Evolutionary conservation across 1,284 basidiomycete species (phyloP).

Genomic region (Rhizopogon hawkerae): DNA sequence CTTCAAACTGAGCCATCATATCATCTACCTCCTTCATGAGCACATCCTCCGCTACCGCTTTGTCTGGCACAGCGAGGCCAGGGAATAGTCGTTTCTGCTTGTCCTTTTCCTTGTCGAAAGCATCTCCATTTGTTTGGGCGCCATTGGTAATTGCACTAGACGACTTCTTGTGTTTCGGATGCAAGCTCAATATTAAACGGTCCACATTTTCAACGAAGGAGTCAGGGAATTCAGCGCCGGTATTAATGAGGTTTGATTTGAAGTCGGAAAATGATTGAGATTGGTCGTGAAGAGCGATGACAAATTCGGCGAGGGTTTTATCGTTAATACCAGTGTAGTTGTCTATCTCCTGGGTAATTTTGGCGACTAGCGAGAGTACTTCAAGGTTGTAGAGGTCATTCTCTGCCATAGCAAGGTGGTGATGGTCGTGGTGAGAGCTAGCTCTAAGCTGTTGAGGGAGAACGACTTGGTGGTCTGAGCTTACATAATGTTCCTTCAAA

Average conservation of each 20-base stretch:
- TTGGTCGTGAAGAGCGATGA: conserved; percentile 86
- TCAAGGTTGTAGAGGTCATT: conserved; percentile 84
- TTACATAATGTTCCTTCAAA: neutral
- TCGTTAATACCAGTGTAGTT: conserved; percentile 82
- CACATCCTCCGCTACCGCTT: conserved; percentile 59
- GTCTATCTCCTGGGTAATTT: conserved; percentile 84
- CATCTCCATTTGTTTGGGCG: conserved; percentile 26
- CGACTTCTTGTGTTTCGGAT: conserved; percentile 92
- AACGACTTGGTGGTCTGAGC: neutral
- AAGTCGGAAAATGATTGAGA: conserved; percentile 72
- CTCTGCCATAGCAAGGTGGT: conserved; percentile 49
- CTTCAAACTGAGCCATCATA: conserved; percentile 73
- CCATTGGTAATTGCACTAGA: conserved; percentile 37
- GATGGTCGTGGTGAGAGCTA: neutral
- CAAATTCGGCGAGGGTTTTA: conserved; percentile 91
- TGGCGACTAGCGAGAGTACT: conserved; percentile 79
- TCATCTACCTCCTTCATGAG: conserved; percentile 79
- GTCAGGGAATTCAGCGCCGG: conserved; percentile 83
- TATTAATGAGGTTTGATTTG: conserved; percentile 72
- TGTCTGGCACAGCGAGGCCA: conserved; percentile 80
- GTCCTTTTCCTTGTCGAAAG: conserved; percentile 49
- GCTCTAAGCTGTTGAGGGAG: neutral
- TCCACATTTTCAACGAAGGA: conserved; percentile 90
- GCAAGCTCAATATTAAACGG: conserved; percentile 88
- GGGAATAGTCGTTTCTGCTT: conserved; percentile 84